phyloP scores from a whole-genome alignment of 345 rosid genomes.

The Salix caprea region DNA sequence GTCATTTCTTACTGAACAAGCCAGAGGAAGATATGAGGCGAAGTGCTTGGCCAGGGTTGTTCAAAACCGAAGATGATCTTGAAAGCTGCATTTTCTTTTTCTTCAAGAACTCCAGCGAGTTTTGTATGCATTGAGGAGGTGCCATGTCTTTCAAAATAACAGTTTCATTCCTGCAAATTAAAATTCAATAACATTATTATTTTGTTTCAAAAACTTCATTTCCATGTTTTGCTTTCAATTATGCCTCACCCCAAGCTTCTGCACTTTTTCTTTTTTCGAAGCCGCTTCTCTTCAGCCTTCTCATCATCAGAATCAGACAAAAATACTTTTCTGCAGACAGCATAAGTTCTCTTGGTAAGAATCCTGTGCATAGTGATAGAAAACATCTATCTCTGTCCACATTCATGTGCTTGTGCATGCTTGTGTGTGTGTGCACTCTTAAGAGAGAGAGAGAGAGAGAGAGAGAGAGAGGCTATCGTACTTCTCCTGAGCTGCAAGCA shows the following conservation, averaged over 20 bases:
- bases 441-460: too few species aligned
- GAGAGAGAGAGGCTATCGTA: slow-evolving; percentile 17
- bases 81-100: slow-evolving; percentile 69
- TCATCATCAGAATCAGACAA: slow-evolving; percentile 59
- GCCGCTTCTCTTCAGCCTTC: slow-evolving; percentile 29
- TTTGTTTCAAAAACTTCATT: neutral
- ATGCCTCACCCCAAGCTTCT: slow-evolving; percentile 59
- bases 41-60: slow-evolving; percentile 72
- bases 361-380: neutral
- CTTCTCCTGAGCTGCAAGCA: slow-evolving; percentile 82
- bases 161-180: slow-evolving; percentile 49
- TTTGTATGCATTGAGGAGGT: slow-evolving; percentile 65
- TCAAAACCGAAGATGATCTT: slow-evolving; percentile 67
- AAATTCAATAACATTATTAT: neutral
- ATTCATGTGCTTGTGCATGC: neutral
- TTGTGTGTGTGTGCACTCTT: neutral
- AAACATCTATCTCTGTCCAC: neutral
- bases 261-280: slow-evolving; percentile 48
- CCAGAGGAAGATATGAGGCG: slow-evolving; percentile 58
- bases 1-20: slow-evolving; percentile 39
- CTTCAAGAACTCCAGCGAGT: slow-evolving; percentile 74
- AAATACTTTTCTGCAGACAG: slow-evolving; percentile 50
- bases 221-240: too few species aligned
- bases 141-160: slow-evolving; percentile 68
- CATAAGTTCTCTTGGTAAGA: slow-evolving; percentile 3